Conservation (phyloP, 2,329 filamentous ascomycete genomes). For the Anthostomella pinea region DNA sequence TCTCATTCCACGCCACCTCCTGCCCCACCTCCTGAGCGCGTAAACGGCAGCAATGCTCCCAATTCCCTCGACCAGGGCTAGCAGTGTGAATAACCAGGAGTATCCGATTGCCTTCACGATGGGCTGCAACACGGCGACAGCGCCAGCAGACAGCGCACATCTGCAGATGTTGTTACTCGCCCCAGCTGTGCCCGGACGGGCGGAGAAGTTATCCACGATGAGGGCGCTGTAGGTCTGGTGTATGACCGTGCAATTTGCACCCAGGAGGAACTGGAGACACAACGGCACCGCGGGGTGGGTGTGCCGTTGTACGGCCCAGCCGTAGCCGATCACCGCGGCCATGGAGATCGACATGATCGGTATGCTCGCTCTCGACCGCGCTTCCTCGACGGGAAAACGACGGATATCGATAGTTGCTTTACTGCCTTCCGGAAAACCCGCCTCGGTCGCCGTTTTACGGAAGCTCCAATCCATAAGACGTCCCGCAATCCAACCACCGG, state of each 20-base stretch:
- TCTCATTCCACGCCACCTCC: constrained; percentile 6
- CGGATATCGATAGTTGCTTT: constrained; percentile 46
- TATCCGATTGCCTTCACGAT: constrained; percentile 32
- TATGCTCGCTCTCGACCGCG: constrained; percentile 15
- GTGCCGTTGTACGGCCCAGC: constrained; percentile 21
- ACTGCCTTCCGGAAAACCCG: constrained; percentile 41
- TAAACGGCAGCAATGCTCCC: constrained; percentile 7
- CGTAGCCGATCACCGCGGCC: constrained; percentile 21
- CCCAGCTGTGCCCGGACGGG: constrained; percentile 15
- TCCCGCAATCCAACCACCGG: constrained; percentile 35
- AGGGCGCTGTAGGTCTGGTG: constrained; percentile 18
- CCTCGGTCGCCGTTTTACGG: constrained; percentile 41
- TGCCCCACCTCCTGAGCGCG: constrained; percentile 2
- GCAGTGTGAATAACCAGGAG: constrained; percentile 42
- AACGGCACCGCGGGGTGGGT: constrained; percentile 18
- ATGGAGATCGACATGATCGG: constrained; percentile 13
- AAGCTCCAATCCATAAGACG: constrained; percentile 55
- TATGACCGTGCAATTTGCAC: constrained; percentile 11
- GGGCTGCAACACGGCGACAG: constrained; percentile 20
- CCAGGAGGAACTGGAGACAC: constrained; percentile 17
- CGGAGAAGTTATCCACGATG: constrained; percentile 21
- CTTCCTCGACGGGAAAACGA: constrained; percentile 31
- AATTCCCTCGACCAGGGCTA: constrained; percentile 10
- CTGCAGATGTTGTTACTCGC: constrained; percentile 16
- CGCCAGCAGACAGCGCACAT: constrained; percentile 15